A percentile compares a stretch with the other conserved stretches of the same genome.
Conservation (phyloP, 2,329 filamentous ascomycete species). For the Chaetothyriales sp. region DNA sequence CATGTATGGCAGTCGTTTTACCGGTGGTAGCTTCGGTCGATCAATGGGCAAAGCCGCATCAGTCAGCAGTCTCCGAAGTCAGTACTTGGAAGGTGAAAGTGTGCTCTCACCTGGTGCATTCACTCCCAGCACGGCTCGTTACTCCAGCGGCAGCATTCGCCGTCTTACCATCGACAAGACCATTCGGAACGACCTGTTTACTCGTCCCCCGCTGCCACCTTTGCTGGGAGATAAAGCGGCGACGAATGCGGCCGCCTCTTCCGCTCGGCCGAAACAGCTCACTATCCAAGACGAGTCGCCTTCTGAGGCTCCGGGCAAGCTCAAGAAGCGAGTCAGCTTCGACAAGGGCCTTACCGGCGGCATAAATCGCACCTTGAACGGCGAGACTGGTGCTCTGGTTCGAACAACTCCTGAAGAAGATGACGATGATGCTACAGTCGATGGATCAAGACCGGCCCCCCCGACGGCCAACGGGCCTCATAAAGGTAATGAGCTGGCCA, state of each 20-base stretch:
- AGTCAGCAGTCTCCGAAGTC: conserved; percentile 69
- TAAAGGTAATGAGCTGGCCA: conserved; percentile 58
- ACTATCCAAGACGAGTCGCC: conserved; percentile 29
- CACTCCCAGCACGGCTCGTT: conserved; percentile 52
- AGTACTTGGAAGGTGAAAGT: conserved; percentile 58
- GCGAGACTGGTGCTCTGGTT: conserved; percentile 37
- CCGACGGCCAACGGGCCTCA: conserved; percentile 18
- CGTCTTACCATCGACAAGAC: conserved; percentile 85
- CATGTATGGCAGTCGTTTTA: conserved; percentile 22
- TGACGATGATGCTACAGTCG: conserved; percentile 19
- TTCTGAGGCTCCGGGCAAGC: conserved; percentile 18
- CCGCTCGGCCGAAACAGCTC: conserved; percentile 24
- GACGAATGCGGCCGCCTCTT: conserved; percentile 28
- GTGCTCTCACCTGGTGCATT: conserved; percentile 77
- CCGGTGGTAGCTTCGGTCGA: conserved; percentile 51
- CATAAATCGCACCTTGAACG: conserved; percentile 25
- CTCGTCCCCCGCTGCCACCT: conserved; percentile 25
- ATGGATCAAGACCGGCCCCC: conserved; percentile 42
- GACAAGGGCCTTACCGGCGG: conserved; percentile 50
- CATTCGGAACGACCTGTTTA: conserved; percentile 54
- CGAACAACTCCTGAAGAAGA: conserved; percentile 31
- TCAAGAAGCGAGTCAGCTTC: conserved; percentile 85
- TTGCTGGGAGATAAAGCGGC: conserved; percentile 10
- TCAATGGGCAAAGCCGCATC: conserved; percentile 78
- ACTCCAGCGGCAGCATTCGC: conserved; percentile 62